These are phyloP conservation scores for Neofusicoccum cordaticola DNA, from an alignment of 2,329 filamentous ascomycete genomes.

Conservation along the genomic window DNA sequence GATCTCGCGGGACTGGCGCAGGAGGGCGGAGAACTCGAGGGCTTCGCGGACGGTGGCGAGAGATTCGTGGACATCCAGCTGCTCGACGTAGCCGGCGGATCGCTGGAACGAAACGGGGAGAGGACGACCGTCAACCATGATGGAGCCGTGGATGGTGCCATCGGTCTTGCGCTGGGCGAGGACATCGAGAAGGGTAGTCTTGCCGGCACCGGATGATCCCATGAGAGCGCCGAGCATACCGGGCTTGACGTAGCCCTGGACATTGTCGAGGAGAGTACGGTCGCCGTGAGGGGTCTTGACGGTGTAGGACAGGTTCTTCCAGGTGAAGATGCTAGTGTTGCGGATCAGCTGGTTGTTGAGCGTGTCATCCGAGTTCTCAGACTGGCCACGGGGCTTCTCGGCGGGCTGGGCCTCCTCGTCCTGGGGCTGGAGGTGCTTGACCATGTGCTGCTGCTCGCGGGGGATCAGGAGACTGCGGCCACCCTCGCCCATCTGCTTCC, in stretches of 20 bases:
- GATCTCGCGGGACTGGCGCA: conserved; percentile 55
- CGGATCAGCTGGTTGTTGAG: conserved; percentile 50
- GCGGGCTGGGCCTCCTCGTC: conserved; percentile 52
- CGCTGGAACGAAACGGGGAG: conserved; percentile 16
- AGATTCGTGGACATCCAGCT: conserved; percentile 58
- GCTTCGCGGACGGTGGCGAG: conserved; percentile 61
- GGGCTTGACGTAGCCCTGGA: conserved; percentile 20
- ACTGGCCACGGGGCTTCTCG: not conserved
- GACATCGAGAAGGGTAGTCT: conserved; percentile 13
- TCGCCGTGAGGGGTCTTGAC: conserved; percentile 21
- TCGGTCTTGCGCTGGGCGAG: conserved; percentile 16
- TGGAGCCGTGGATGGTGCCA: conserved; percentile 15
- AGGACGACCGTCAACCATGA: conserved; percentile 16
- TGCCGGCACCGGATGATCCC: conserved; percentile 18
- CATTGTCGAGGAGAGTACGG: conserved; percentile 17
- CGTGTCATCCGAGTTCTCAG: not conserved
- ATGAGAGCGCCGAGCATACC: conserved; percentile 18
- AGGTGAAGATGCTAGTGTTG: conserved; percentile 71
- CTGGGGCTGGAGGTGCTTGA: conserved; percentile 25
- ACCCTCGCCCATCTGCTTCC: conserved; percentile 54
- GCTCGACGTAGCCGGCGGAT: conserved; percentile 41
- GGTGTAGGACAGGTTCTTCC: conserved; percentile 30
- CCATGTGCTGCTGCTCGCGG: conserved; percentile 45
- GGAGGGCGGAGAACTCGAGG: conserved; percentile 57
- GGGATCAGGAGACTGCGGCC: conserved; percentile 60